Conservation (phyloP, 805 yeast species). For the Yamadazyma tumulicola region DNA sequence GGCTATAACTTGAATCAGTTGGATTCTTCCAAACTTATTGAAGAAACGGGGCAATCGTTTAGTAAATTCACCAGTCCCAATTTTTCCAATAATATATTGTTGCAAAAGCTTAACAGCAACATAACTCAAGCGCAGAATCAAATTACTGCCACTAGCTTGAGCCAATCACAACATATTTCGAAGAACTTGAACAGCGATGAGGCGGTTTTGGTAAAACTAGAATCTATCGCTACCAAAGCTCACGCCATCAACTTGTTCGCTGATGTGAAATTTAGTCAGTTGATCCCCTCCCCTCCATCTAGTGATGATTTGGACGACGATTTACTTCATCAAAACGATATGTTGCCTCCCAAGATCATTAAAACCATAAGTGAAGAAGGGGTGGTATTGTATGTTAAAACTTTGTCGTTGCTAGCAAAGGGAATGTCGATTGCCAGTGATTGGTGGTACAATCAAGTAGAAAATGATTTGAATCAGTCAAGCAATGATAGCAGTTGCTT, state of each 20-base stretch:
- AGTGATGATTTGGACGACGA: conserved; percentile 34
- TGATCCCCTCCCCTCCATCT: conserved; percentile 71
- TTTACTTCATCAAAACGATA: conserved; percentile 34
- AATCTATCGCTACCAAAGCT: conserved; percentile 80
- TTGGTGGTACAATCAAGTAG: conserved; percentile 73
- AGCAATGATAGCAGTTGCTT: neutral
- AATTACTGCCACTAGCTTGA: conserved; percentile 15
- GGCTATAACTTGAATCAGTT: conserved; percentile 37
- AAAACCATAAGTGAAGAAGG: conserved; percentile 78
- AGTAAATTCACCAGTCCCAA: conserved; percentile 18
- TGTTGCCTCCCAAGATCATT: conserved; percentile 55
- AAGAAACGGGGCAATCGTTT: neutral
- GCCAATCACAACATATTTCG: conserved; percentile 18
- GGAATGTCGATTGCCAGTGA: conserved; percentile 83
- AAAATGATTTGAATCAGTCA: conserved; percentile 1
- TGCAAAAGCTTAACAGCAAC: conserved; percentile 26
- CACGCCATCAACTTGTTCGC: conserved; percentile 88
- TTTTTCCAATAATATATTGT: conserved; percentile 32
- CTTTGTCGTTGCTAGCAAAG: conserved; percentile 73
- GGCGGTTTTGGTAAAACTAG: conserved; percentile 48
- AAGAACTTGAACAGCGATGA: conserved; percentile 26
- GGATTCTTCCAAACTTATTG: conserved; percentile 1
- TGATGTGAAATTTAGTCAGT: conserved; percentile 82
- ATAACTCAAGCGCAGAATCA: neutral
- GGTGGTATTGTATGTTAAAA: conserved; percentile 76